Evolutionary conservation across 2,329 filamentous ascomycete species (phyloP).

Genomic region (Colletotrichum magnum): DNA sequence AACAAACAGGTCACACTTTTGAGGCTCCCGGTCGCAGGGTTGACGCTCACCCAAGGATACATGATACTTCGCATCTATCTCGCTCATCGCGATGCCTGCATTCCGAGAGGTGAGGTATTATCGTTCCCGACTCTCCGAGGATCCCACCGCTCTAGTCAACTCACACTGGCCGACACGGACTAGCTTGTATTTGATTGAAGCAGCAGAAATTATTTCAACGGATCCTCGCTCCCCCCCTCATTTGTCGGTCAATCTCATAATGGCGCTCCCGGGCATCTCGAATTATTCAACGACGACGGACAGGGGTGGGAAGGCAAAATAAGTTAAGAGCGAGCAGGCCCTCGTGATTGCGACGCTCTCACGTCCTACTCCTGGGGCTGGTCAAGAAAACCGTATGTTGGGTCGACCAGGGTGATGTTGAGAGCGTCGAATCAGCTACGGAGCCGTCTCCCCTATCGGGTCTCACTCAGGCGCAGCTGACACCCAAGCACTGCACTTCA

Average conservation of each 20-base stretch:
- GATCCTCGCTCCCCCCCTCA: not conserved
- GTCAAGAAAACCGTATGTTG: not conserved
- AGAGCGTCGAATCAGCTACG: conserved; percentile 1
- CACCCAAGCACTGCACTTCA: not conserved
- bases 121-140: conserved; percentile 2
- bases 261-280: not conserved
- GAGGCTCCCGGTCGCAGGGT: conserved; percentile 12
- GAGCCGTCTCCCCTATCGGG: conserved; percentile 2
- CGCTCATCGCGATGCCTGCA: conserved; percentile 18
- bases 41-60: not conserved
- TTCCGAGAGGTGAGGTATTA: conserved; percentile 23
- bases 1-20: not conserved
- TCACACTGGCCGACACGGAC: not conserved
- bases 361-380: not conserved
- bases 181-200: conserved; percentile 16
- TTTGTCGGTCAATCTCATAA: not conserved
- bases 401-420: conserved; percentile 1
- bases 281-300: conserved; percentile 10
- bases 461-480: conserved; percentile 19
- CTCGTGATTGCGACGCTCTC: conserved; percentile 6
- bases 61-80: conserved; percentile 13
- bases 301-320: not conserved
- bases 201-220: not conserved
- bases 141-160: not conserved
- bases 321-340: not conserved